Percentiles rank a stretch among this genome's conserved stretches.
These are phyloP conservation scores for Talaromyces trachyspermus DNA, from an alignment of 495 filamentous ascomycete genomes.

Conservation along the genomic window DNA sequence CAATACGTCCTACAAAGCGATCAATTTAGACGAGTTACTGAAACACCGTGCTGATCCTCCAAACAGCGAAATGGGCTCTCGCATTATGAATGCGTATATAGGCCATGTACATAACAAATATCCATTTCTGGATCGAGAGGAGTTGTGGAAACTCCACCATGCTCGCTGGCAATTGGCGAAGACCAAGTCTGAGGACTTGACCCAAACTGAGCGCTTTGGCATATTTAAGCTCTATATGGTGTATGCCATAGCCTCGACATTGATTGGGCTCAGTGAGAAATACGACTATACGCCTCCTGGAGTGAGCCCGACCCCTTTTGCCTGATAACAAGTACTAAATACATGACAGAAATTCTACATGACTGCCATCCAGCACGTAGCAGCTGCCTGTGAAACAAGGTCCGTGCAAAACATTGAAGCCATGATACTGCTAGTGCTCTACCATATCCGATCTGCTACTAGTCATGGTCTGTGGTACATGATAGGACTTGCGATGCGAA, in stretches of 20 bases:
- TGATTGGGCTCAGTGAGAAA: conserved; percentile 41
- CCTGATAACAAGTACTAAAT: too few relatives aligned
- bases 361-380: conserved; percentile 41
- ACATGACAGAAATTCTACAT: conserved; percentile 36
- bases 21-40: conserved; percentile 32
- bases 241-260: conserved; percentile 46
- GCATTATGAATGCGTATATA: conserved; percentile 41
- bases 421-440: conserved; percentile 48
- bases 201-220: conserved; percentile 35
- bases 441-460: conserved; percentile 43
- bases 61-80: conserved; percentile 39
- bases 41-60: conserved; percentile 40
- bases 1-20: conserved; percentile 8
- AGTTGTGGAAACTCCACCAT: conserved; percentile 38
- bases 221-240: conserved; percentile 46
- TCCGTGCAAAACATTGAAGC: conserved; percentile 48
- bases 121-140: conserved; percentile 41
- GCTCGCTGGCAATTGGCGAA: conserved; percentile 36
- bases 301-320: conserved; percentile 19
- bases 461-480: conserved; percentile 52
- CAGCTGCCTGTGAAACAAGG: conserved; percentile 42
- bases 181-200: conserved; percentile 32
- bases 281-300: conserved; percentile 40
- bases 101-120: conserved; percentile 40
- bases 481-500: conserved; percentile 49